Evolutionary conservation across 768 basidiomycete species (phyloP).

Genomic region (Suillus plorans): DNA sequence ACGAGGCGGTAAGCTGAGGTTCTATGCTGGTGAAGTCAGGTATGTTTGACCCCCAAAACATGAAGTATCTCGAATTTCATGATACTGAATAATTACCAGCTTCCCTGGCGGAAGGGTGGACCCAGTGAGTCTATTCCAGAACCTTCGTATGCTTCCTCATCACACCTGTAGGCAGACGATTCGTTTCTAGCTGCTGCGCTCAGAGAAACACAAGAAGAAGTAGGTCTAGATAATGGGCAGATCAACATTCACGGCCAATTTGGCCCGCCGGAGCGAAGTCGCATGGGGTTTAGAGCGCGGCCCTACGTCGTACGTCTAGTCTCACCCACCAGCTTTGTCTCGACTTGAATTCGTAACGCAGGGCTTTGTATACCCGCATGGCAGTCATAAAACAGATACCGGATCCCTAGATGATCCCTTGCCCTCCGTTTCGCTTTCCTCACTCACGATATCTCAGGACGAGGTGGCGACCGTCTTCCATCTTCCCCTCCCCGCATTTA

Average conservation of each 20-base stretch:
- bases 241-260: constrained; percentile 68
- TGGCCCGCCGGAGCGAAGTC: constrained; percentile 51
- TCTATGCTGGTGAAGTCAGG: constrained; percentile 83
- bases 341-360: background rate
- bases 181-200: background rate
- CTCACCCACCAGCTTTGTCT: background rate
- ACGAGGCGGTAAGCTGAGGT: constrained; percentile 59
- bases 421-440: background rate
- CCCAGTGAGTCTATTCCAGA: constrained; percentile 31
- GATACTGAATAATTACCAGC: constrained; percentile 35
- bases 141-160: background rate
- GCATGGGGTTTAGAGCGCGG: background rate
- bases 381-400: background rate
- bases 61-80: background rate
- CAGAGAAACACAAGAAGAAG: background rate
- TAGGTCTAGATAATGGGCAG: constrained; percentile 14
- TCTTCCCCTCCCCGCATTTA: no score
- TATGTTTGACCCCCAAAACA: constrained; percentile 27
- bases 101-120: constrained; percentile 77
- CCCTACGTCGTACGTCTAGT: background rate
- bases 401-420: background rate
- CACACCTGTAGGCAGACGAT: background rate
- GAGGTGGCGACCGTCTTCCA: no score
- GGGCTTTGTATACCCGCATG: background rate
- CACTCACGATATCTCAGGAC: no score